Base-by-base conservation (phyloP, 208 protist genomes). In the Leishmania guyanensis region DNA sequence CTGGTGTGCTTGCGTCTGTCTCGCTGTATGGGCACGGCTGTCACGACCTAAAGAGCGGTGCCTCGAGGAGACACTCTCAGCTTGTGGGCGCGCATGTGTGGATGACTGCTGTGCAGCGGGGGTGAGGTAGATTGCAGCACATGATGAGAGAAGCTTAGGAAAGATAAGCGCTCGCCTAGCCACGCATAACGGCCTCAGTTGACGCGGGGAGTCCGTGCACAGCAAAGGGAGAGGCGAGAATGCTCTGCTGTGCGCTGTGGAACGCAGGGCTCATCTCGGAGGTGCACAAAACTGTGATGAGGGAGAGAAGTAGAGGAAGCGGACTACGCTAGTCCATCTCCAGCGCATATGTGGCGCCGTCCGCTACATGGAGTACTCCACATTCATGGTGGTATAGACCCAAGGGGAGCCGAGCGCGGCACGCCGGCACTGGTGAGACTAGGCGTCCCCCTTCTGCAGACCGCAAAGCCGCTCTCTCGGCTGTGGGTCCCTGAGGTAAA, bases 361-460 rank as follows among this genome's bases (percentile, higher is more conserved):
- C 78, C 4, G 64, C 69, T 54, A 84, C 88, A 72, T 91, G 88
- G 8, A 92, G 70, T 16, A 92, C 39, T 0, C 87, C 91, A 5
- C 79, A 85, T 69, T 94, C 91, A 66, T 94, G 89, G 29, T 89
- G 77, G 50, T 81, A 85, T 48, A 85, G 20, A 10, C 82, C 82
- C 29, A 78, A 50, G 48, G 51, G 72, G 16, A 46, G 53, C 33
- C 8, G 29, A 22, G n/a, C 72, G 53, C 53, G 26, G 16, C 29
- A 60, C 29, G 48, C 56, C 29, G 43, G 33, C 46, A 54, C 26
- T 22, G 60, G 43, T 6, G 36, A 0, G 16, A 17, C 26, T 17
- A 6, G 12, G 39, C 12, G 29, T 75, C 9, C n/a, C 14, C 58
- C n/a, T 33, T 43, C 16, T 2, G 54, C 22, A 26, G 53, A 51